Conservation (phyloP, 768 basidiomycete genomes). For the Flagelloscypha sp. region DNA sequence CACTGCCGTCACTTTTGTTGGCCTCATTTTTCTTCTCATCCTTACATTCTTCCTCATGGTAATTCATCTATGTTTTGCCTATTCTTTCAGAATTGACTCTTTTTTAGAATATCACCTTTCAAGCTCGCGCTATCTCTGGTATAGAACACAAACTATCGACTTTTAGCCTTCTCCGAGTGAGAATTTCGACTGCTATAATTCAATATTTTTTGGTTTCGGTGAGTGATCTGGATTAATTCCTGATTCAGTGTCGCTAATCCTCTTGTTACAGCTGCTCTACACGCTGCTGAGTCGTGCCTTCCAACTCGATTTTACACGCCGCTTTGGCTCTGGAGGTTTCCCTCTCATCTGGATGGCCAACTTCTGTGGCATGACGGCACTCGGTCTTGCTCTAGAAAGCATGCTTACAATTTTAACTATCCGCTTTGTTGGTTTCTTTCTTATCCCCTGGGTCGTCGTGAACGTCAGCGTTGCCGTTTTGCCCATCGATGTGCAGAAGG, state of each 20-base stretch:
- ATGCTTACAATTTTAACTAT: slow-evolving; percentile 47
- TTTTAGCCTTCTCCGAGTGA: slow-evolving; percentile 29
- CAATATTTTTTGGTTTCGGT: slow-evolving; percentile 37
- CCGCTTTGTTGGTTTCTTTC: slow-evolving; percentile 49
- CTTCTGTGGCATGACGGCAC: slow-evolving; percentile 47
- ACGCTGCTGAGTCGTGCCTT: slow-evolving; percentile 54
- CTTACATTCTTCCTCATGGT: slow-evolving; percentile 22
- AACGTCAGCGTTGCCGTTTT: slow-evolving; percentile 51
- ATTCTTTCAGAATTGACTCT: not conserved
- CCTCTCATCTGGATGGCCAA: slow-evolving; percentile 63
- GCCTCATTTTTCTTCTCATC: slow-evolving; percentile 27
- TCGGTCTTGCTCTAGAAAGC: slow-evolving; percentile 55
- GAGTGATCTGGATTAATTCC: slow-evolving; percentile 6
- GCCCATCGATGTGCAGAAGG: slow-evolving; percentile 52
- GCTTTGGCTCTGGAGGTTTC: slow-evolving; percentile 46
- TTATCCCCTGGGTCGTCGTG: slow-evolving; percentile 54
- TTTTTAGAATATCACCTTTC: slow-evolving; percentile 22
- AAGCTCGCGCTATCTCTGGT: slow-evolving; percentile 28
- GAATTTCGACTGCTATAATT: slow-evolving; percentile 28
- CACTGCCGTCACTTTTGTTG: slow-evolving; percentile 28
- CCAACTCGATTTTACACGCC: slow-evolving; percentile 44
- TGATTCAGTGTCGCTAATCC: not conserved
- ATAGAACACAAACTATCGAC: slow-evolving; percentile 30
- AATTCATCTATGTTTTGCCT: slow-evolving; percentile 1
- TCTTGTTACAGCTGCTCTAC: slow-evolving; percentile 38